Percentiles rank a stretch among this genome's conserved stretches.
phyloP scores from a whole-genome alignment of 2,329 filamentous ascomycete genomes.

The Corinectria fuckeliana region DNA sequence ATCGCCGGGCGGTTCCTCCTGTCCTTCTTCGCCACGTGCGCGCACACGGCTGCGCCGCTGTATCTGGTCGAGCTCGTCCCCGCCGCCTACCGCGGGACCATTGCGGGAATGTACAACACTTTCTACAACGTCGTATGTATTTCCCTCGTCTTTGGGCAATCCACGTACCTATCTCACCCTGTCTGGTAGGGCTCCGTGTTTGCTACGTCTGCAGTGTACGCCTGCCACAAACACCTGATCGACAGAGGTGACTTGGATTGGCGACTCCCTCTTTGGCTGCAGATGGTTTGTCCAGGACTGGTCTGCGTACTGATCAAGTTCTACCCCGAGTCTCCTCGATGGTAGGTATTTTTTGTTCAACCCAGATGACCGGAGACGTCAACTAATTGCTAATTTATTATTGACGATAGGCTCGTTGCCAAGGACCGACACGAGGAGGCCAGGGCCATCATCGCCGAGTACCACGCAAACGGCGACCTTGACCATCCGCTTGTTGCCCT shows the following conservation, averaged over 20 bases:
- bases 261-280: conserved; percentile 25
- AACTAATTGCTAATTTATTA: not conserved
- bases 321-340: conserved; percentile 67
- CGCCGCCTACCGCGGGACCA: conserved; percentile 62
- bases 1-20: conserved; percentile 59
- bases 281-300: conserved; percentile 25
- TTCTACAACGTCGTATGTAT: conserved; percentile 45
- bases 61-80: conserved; percentile 68
- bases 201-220: conserved; percentile 23
- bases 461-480: conserved; percentile 61
- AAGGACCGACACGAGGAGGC: conserved; percentile 13
- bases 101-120: conserved; percentile 60
- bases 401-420: conserved; percentile 15
- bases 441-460: conserved; percentile 40
- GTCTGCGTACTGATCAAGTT: conserved; percentile 47
- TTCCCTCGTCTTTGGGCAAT: not conserved
- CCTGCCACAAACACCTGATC: conserved; percentile 15
- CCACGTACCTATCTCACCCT: not conserved
- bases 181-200: conserved; percentile 33
- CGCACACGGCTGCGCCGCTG: conserved; percentile 62
- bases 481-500: conserved; percentile 51
- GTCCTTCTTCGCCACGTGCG: conserved; percentile 62
- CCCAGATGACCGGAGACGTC: not conserved
- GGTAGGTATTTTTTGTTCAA: conserved; percentile 42
- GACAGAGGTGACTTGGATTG: conserved; percentile 23